These are phyloP conservation scores for Rubia peregrina DNA, from an alignment of 305 asterid genomes.

Conservation along the genomic window DNA sequence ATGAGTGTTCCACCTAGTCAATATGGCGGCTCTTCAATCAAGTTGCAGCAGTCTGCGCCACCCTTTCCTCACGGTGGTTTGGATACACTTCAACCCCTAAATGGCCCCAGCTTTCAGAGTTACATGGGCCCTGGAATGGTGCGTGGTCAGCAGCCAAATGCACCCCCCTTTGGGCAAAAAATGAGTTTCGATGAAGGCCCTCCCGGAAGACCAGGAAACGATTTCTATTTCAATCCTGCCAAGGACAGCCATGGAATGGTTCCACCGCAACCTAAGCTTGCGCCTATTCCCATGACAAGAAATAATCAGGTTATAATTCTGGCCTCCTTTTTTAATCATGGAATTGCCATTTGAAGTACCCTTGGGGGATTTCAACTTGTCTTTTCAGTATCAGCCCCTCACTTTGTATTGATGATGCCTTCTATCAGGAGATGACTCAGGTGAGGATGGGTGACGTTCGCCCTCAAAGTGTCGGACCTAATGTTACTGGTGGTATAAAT, in stretches of 20 bases:
- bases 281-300: conserved; percentile 69
- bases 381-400: background rate
- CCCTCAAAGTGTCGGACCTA: conserved; percentile 42
- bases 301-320: conserved; percentile 46
- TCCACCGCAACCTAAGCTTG: conserved; percentile 70
- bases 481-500: conserved; percentile 49
- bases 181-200: conserved; percentile 56
- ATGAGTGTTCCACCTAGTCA: conserved; percentile 43
- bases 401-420: conserved; percentile 15
- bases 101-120: conserved; percentile 54
- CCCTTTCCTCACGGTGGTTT: conserved; percentile 44
- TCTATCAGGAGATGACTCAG: conserved; percentile 40
- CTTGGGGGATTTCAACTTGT: conserved; percentile 6
- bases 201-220: conserved; percentile 58
- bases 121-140: conserved; percentile 47
- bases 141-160: conserved; percentile 54
- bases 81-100: conserved; percentile 38
- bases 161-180: conserved; percentile 48
- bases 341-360: conserved; percentile 1
- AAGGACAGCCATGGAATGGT: conserved; percentile 45
- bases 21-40: conserved; percentile 43
- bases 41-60: conserved; percentile 44
- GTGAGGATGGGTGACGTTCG: conserved; percentile 56
- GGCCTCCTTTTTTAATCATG: background rate
- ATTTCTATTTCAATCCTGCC: conserved; percentile 37